Conservation (phyloP, 805 yeast species). For the Saturnispora ahearnii region DNA sequence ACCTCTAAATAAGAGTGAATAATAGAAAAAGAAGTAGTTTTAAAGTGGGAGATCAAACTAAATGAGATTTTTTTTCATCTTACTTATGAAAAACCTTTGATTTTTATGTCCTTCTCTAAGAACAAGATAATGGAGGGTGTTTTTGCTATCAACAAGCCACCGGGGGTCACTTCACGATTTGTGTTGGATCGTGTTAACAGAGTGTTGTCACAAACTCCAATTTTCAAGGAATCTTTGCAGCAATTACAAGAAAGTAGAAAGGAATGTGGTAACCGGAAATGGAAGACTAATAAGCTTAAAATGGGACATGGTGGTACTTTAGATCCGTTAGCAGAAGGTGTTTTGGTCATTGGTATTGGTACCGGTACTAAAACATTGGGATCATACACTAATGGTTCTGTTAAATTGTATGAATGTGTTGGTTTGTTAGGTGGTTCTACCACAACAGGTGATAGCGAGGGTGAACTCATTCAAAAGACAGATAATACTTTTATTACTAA, state of each 20-base stretch:
- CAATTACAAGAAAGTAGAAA: constrained; percentile 40
- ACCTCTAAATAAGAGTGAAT: not conserved
- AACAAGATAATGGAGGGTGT: constrained; percentile 66
- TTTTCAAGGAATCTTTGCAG: constrained; percentile 46
- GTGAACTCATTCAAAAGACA: constrained; percentile 59
- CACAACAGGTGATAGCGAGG: constrained; percentile 90
- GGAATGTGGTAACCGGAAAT: constrained; percentile 43
- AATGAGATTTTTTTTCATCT: not conserved
- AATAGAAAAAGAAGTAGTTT: not conserved
- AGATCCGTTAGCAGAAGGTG: constrained; percentile 95
- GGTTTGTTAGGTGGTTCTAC: constrained; percentile 87
- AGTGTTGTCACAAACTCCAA: constrained; percentile 48
- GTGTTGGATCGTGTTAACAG: constrained; percentile 60
- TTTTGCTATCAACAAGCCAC: constrained; percentile 85
- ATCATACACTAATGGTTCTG: constrained; percentile 61
- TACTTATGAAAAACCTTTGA: not conserved
- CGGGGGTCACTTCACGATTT: constrained; percentile 73
- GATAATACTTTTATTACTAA: constrained; percentile 47
- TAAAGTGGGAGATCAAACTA: not conserved
- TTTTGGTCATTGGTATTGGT: constrained; percentile 86
- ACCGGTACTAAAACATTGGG: constrained; percentile 77
- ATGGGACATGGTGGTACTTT: constrained; percentile 98
- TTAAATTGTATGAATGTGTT: constrained; percentile 71
- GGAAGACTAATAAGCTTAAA: constrained; percentile 36
- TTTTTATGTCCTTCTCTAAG: not conserved